Evolutionary conservation across 805 yeast species (phyloP).

Genomic region (Kodamaea kakaduensis): DNA sequence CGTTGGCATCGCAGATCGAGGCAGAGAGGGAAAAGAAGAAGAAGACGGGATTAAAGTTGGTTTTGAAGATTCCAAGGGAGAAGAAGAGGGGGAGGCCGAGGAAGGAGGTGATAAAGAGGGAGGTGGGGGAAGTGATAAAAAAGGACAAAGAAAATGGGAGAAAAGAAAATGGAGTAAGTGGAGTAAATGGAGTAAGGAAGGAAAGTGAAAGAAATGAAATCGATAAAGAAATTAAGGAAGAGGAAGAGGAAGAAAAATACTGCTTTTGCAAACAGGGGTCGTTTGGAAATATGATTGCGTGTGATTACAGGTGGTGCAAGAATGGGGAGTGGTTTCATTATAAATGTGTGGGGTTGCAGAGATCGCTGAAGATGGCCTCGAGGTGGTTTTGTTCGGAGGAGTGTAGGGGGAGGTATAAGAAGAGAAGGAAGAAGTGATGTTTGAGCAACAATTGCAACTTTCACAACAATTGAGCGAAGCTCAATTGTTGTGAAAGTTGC

Average conservation of each 20-base stretch:
- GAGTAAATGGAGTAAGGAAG: not conserved
- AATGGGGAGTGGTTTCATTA: slow-evolving; percentile 47
- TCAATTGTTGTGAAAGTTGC: no score
- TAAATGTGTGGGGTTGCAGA: slow-evolving; percentile 40
- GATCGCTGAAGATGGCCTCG: slow-evolving; percentile 31
- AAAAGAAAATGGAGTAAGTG: slow-evolving; percentile 3
- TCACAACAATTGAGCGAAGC: no score
- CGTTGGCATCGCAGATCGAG: slow-evolving; percentile 36
- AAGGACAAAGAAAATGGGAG: slow-evolving; percentile 6
- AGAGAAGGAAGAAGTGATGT: slow-evolving; percentile 10
- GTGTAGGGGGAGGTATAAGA: slow-evolving; percentile 20
- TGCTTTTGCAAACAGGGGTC: slow-evolving; percentile 27
- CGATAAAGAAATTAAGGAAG: not conserved
- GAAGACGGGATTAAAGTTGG: slow-evolving; percentile 14
- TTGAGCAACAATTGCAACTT: not conserved
- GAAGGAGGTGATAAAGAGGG: slow-evolving; percentile 3
- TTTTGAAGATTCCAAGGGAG: slow-evolving; percentile 12
- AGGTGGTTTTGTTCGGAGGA: slow-evolving; percentile 39
- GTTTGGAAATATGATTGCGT: slow-evolving; percentile 29
- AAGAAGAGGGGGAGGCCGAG: not conserved
- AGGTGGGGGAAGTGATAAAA: slow-evolving; percentile 1
- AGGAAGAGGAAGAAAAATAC: slow-evolving; percentile 10
- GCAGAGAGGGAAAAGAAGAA: slow-evolving; percentile 27
- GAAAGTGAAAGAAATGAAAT: not conserved
- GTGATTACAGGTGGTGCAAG: slow-evolving; percentile 32